Conservation (phyloP, 306 rosid genomes). For the Delonix regia region DNA sequence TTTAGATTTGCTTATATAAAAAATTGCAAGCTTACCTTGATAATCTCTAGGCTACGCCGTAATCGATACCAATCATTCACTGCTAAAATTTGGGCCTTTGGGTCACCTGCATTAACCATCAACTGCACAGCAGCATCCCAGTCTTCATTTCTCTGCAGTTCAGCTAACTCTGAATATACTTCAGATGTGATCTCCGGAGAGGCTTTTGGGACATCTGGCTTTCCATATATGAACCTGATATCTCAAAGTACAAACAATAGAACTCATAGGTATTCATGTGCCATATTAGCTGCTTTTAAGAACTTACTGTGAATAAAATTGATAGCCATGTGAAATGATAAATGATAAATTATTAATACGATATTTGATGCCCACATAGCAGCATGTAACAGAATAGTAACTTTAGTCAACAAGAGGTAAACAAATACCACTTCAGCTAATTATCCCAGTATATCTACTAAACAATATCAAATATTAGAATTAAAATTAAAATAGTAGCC, state of each 20-base stretch:
- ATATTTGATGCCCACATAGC: constrained; percentile 18
- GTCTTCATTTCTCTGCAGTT: constrained; percentile 66
- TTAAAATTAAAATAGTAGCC: constrained; percentile 4
- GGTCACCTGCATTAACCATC: constrained; percentile 88
- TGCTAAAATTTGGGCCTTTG: constrained; percentile 67
- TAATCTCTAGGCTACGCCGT: constrained; percentile 84
- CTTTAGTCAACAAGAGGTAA: constrained; percentile 17
- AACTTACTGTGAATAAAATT: constrained; percentile 22
- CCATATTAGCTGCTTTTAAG: constrained; percentile 16
- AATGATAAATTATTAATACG: constrained; percentile 17
- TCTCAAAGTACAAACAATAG: constrained; percentile 30
- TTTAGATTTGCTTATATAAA: constrained; percentile 17
- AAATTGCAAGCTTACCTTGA: constrained; percentile 60
- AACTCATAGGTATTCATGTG: constrained; percentile 12
- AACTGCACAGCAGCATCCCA: constrained; percentile 90
- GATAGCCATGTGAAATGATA: constrained; percentile 14
- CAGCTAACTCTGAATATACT: constrained; percentile 64
- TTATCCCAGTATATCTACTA: not conserved
- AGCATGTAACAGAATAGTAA: constrained; percentile 24
- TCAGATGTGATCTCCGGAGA: constrained; percentile 65
- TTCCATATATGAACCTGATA: constrained; percentile 83
- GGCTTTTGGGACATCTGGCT: constrained; percentile 91
- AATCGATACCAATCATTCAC: constrained; percentile 84
- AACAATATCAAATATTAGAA: constrained; percentile 24
- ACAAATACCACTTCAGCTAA: constrained; percentile 5